Conservation (phyloP, 192 early-diverging fungal species). For the Phlyctochytrium planicorne region DNA sequence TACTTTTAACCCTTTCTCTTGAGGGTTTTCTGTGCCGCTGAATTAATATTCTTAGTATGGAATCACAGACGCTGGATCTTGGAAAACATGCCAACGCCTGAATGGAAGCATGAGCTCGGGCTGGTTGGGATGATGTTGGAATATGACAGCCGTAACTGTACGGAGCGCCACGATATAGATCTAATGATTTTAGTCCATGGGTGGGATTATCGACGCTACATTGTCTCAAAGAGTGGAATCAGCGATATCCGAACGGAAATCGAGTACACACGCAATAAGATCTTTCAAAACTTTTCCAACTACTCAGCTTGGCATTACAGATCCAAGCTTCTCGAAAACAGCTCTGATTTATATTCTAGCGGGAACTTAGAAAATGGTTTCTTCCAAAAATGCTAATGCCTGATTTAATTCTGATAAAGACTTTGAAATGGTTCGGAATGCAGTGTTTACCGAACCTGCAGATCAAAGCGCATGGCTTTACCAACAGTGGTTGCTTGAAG, state of each 20-base stretch:
- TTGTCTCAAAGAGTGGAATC: slow-evolving; percentile 54
- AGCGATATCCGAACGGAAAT: slow-evolving; percentile 64
- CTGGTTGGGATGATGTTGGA: slow-evolving; percentile 79
- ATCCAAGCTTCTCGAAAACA: slow-evolving; percentile 70
- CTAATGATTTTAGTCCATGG: slow-evolving; percentile 73
- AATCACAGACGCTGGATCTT: slow-evolving; percentile 94
- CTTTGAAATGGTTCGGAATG: slow-evolving; percentile 81
- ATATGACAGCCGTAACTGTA: slow-evolving; percentile 91
- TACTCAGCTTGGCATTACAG: slow-evolving; percentile 99
- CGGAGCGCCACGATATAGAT: slow-evolving; percentile 3
- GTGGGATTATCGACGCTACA: slow-evolving; percentile 94
- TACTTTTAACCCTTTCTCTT: not conserved
- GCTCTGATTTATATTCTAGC: too few species aligned
- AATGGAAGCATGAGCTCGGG: slow-evolving; percentile 77
- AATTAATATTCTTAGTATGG: slow-evolving; percentile 60
- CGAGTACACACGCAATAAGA: slow-evolving; percentile 86
- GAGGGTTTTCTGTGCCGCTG: not conserved
- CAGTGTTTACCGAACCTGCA: slow-evolving; percentile 93
- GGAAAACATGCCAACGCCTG: slow-evolving; percentile 67
- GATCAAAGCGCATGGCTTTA: slow-evolving; percentile 99
- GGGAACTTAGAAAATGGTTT: slow-evolving; percentile 19
- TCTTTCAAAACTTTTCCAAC: slow-evolving; percentile 92
- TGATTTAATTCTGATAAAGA: too few species aligned
- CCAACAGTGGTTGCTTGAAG: slow-evolving; percentile 86
- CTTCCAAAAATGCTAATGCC: not conserved